Evolutionary conservation across 192 early-diverging fungal species (phyloP).

Genomic region (Anaeromyces robustus): DNA sequence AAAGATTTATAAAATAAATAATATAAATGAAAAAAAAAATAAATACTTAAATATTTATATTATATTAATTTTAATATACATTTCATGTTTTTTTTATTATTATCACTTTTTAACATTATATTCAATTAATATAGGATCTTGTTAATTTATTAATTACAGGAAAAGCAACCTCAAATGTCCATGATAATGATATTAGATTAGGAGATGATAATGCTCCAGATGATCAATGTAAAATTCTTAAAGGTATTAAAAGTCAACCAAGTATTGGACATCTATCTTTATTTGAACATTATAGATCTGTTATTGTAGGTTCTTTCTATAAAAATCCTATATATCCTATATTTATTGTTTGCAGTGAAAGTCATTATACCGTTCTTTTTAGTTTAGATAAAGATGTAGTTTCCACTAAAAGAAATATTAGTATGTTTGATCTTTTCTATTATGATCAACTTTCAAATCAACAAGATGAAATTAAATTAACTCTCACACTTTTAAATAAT

Average conservation of each 20-base stretch:
- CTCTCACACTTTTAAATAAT: conserved; percentile 15
- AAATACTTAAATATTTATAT: background rate
- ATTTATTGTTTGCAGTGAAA: conserved; percentile 29
- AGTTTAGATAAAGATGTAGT: conserved; percentile 1
- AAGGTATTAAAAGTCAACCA: conserved; percentile 16
- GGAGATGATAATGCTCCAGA: conserved; percentile 12
- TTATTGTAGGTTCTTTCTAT: conserved; percentile 18
- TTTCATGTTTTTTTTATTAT: background rate
- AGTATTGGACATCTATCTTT: conserved; percentile 27
- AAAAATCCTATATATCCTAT: conserved; percentile 32
- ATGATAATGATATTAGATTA: conserved; percentile 23
- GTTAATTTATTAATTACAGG: conserved; percentile 29
- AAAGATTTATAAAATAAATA: too few relatives aligned
- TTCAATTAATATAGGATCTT: conserved; percentile 13
- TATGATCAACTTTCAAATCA: conserved; percentile 37
- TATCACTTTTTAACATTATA: background rate
- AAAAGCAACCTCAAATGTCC: conserved; percentile 25
- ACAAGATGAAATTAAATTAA: conserved; percentile 22
- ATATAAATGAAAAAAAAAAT: too few relatives aligned
- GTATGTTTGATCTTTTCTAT: conserved; percentile 23
- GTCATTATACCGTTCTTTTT: conserved; percentile 33
- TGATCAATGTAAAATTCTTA: conserved; percentile 14
- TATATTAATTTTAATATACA: too few relatives aligned
- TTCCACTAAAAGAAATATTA: background rate
- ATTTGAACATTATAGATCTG: conserved; percentile 29